Conservation (phyloP, 139 green algal genomes). For the Spirogloea muscicola region DNA sequence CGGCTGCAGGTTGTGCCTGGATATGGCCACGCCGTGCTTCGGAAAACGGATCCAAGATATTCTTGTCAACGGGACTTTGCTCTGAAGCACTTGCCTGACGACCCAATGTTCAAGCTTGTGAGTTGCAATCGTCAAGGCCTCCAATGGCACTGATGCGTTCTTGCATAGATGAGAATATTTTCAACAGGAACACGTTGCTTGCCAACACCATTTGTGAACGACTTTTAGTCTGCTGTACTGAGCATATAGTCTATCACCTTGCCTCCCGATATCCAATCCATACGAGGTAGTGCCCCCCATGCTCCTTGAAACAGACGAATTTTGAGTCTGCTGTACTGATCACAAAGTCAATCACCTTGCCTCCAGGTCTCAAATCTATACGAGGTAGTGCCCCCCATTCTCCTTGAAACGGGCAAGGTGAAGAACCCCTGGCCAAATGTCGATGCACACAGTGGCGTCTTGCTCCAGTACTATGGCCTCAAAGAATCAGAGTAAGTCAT, state of each 20-base stretch:
- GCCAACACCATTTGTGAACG: not conserved
- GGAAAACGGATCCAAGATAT: conserved; percentile 96
- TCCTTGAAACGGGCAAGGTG: conserved; percentile 88
- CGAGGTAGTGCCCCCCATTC: conserved; percentile 85
- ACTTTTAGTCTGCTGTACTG: not conserved
- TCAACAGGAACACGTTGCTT: no score
- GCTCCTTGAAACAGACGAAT: conserved; percentile 85
- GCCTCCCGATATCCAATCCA: conserved; percentile 45
- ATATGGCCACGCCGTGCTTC: conserved; percentile 95
- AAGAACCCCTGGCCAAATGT: conserved; percentile 99
- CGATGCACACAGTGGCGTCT: conserved; percentile 92
- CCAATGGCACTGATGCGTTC: not conserved
- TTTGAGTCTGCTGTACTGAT: no score
- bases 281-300: conserved; percentile 86
- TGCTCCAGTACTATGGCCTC: conserved; percentile 96
- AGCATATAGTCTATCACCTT: not conserved
- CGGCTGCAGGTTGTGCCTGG: conserved; percentile 72
- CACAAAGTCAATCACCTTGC: conserved; percentile 7
- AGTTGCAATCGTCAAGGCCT: not conserved
- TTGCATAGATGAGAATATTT: no score
- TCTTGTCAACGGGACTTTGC: conserved; percentile 88
- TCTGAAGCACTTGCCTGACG: conserved; percentile 85
- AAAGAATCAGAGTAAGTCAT: conserved; percentile 70
- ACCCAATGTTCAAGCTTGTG: conserved; percentile 90
- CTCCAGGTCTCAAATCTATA: conserved; percentile 54